Evolutionary conservation across 257 asterid species (phyloP).

Genomic region (Mentha longifolia): DNA sequence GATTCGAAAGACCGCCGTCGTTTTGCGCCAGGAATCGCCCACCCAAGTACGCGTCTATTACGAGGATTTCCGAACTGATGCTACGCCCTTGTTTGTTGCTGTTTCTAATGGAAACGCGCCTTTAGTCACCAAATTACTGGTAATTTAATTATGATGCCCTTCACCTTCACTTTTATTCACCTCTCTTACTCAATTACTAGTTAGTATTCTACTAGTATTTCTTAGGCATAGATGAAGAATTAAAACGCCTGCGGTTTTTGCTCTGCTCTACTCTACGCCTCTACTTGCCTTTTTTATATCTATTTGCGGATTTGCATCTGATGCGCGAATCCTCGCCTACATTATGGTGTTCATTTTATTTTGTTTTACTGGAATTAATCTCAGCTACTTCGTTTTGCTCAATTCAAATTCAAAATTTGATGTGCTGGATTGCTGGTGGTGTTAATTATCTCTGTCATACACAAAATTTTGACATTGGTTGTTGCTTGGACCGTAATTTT

Average conservation of each 20-base stretch:
- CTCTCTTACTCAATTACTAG: neutral
- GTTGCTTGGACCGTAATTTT: constrained; percentile 11
- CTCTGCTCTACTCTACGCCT: neutral
- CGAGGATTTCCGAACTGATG: constrained; percentile 77
- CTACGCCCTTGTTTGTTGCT: constrained; percentile 69
- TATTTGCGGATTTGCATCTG: constrained; percentile 12
- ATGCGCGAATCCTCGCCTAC: neutral
- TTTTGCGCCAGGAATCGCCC: constrained; percentile 57
- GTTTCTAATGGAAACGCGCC: constrained; percentile 57
- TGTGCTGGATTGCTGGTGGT: constrained; percentile 19
- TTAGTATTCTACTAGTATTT: neutral
- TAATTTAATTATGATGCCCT: constrained; percentile 23
- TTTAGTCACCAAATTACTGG: constrained; percentile 68
- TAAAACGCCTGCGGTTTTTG: neutral
- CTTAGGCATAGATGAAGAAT: neutral
- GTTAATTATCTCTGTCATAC: neutral
- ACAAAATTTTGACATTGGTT: constrained; percentile 20
- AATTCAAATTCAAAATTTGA: constrained; percentile 39
- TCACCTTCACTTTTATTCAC: neutral
- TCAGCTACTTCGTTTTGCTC: constrained; percentile 11
- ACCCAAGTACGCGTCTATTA: constrained; percentile 51
- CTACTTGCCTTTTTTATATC: neutral
- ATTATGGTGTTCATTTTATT: constrained; percentile 4
- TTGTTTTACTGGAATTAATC: constrained; percentile 13
- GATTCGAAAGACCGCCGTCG: constrained; percentile 57